Evolutionary conservation across 2,329 filamentous ascomycete species (phyloP).

Genomic region (Aspergillus alliaceus): DNA sequence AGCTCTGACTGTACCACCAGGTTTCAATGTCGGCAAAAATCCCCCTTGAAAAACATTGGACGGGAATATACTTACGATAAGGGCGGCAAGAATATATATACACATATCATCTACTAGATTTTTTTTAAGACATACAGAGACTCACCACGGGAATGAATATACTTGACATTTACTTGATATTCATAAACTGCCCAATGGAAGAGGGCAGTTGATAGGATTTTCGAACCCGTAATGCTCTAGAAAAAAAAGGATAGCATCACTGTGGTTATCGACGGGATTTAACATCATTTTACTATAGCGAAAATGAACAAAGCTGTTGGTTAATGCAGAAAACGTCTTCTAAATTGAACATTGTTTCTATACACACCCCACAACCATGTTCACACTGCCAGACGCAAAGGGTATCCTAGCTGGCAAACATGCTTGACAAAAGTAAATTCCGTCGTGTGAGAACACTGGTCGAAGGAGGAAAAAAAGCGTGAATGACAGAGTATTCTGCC

Average conservation of each 20-base stretch:
- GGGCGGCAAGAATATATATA: too few relatives aligned
- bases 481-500: slow-evolving; percentile 24
- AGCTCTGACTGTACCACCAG: not conserved
- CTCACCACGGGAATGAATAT: too few relatives aligned
- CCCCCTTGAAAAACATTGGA: not conserved
- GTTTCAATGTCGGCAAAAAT: not conserved
- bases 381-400: slow-evolving; percentile 30
- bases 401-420: slow-evolving; percentile 20
- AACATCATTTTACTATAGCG: not conserved
- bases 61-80: not conserved
- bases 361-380: slow-evolving; percentile 38
- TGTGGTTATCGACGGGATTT: not conserved
- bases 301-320: not conserved
- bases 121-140: not conserved
- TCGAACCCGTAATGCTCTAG: not conserved
- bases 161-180: not conserved
- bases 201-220: not conserved
- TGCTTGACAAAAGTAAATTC: slow-evolving; percentile 30
- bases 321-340: slow-evolving; percentile 25
- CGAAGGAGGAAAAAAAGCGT: slow-evolving; percentile 30
- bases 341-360: slow-evolving; percentile 41
- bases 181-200: not conserved
- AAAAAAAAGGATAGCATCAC: not conserved
- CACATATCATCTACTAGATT: too few relatives aligned
- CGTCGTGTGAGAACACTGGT: slow-evolving; percentile 31